Conservation (phyloP, 768 basidiomycete genomes). For the Lentinula lateritia region DNA sequence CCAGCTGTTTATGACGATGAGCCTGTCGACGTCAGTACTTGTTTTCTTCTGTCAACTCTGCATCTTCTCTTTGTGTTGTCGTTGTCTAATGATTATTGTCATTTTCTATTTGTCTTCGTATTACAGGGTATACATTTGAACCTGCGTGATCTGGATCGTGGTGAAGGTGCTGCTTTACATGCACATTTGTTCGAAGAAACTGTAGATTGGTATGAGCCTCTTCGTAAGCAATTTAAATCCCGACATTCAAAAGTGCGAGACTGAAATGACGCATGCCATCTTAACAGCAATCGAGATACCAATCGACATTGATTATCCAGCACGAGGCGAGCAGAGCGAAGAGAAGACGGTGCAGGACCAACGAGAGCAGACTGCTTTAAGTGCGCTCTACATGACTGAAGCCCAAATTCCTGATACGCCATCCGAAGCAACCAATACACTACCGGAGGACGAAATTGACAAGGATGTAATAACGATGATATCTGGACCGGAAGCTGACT, state of each 20-base stretch:
- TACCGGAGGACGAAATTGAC: slow-evolving; percentile 69
- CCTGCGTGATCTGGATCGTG: slow-evolving; percentile 82
- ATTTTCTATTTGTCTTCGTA: slow-evolving; percentile 25
- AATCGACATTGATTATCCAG: slow-evolving; percentile 42
- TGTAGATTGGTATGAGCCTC: slow-evolving; percentile 81
- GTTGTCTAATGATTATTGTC: slow-evolving; percentile 22
- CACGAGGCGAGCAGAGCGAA: slow-evolving; percentile 61
- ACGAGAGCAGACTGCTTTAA: slow-evolving; percentile 72
- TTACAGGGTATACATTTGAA: slow-evolving; percentile 69
- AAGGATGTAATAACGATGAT: slow-evolving; percentile 59
- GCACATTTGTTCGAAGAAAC: slow-evolving; percentile 80
- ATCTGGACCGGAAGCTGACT: slow-evolving; percentile 61
- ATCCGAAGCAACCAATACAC: slow-evolving; percentile 54
- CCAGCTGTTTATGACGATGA: slow-evolving; percentile 88
- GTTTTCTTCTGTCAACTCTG: slow-evolving; percentile 24
- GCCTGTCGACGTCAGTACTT: slow-evolving; percentile 72
- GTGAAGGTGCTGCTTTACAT: slow-evolving; percentile 82
- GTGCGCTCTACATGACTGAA: slow-evolving; percentile 66
- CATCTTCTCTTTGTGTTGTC: slow-evolving; percentile 44
- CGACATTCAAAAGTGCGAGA: slow-evolving; percentile 6
- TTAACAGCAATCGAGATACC: slow-evolving; percentile 61
- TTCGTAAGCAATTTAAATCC: slow-evolving; percentile 47
- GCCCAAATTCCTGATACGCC: slow-evolving; percentile 77
- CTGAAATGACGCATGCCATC: slow-evolving; percentile 12
- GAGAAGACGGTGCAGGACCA: slow-evolving; percentile 71